These are phyloP conservation scores for Phytophthora crassamura DNA, from an alignment of 352 stramenopile species.

Conservation along the genomic window DNA sequence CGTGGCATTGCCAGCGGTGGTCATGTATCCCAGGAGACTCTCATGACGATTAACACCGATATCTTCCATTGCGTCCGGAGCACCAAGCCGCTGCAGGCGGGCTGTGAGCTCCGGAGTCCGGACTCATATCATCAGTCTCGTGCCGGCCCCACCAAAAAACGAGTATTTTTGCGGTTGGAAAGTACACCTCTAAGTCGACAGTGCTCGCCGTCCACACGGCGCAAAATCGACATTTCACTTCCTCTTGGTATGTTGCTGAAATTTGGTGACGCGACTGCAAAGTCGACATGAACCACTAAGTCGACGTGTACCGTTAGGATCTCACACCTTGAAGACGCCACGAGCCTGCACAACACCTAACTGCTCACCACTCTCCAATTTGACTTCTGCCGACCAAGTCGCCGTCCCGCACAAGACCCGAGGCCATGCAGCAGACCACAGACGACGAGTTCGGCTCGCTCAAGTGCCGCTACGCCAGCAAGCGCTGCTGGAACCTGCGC, in stretches of 20 bases:
- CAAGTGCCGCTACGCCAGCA: constrained; percentile 85
- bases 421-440: constrained; percentile 24
- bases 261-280: background rate
- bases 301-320: constrained; percentile 13
- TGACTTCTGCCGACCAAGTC: constrained; percentile 4
- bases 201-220: background rate
- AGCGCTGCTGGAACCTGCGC: constrained; percentile 81
- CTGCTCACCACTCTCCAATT: constrained; percentile 38
- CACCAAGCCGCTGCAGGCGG: constrained; percentile 1
- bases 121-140: constrained; percentile 48
- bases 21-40: background rate
- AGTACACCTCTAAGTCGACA: constrained; percentile 22
- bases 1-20: constrained; percentile 16
- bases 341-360: background rate
- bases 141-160: constrained; percentile 26
- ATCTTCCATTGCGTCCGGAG: constrained; percentile 22
- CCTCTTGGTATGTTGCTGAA: no score
- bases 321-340: constrained; percentile 23
- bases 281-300: background rate
- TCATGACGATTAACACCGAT: no score
- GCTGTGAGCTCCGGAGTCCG: constrained; percentile 14
- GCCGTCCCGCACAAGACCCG: background rate
- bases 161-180: background rate
- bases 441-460: constrained; percentile 49
- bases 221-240: constrained; percentile 12